Evolutionary conservation across 306 rosid genomes (phyloP), one percentile per base, ranked within the genome.

Genomic region (Dicorynia guianensis): DNA sequence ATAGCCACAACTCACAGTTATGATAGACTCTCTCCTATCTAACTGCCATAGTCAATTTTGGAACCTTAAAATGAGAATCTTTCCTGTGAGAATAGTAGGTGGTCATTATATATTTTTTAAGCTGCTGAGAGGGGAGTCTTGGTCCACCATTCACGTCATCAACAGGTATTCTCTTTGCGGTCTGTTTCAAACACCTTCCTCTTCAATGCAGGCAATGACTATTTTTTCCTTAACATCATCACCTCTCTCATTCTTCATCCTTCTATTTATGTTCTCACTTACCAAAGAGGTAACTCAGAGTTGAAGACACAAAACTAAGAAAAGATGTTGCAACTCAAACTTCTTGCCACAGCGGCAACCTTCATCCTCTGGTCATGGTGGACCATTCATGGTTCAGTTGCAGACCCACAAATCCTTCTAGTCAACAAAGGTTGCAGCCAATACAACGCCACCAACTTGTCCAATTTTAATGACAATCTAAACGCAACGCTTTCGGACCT

Each of bases 391-490:
- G 43, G 38, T 11, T 78, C 48, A 66, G 4, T 58, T 42, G 89
- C 86, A 35, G 85, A 83, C 19, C 87, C 91, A n/a, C 86, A 88
- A 66, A 81, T 63, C 43, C 57, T 10, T 42, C 70, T 88, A 1
- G 5, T 90, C 18, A 88, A 86, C 85, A 77, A 66, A 1, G 96
- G 93, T 20, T 90, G 93, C 71, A 90, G 93, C 82, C 83, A 69
- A 19, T 88, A 86, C 86, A 88, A 90, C 73, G 89, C 81, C 13
- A 79, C 91, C n/a, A 77, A 70, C 47, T 63, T 62, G 11, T 57
- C 86, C 11, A 63, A 53, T 36, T 90, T 88, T 85, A 42, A 79
- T 36, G 53, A 82, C 20, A 88, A 81, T 50, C 88, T 86, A 33
- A 88, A 88, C 82, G 60, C 83, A 70, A 84, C 88, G 63, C 75